These are phyloP conservation scores for Fusarium buxicola DNA, from an alignment of 2,329 filamentous ascomycete genomes.

Conservation along the genomic window DNA sequence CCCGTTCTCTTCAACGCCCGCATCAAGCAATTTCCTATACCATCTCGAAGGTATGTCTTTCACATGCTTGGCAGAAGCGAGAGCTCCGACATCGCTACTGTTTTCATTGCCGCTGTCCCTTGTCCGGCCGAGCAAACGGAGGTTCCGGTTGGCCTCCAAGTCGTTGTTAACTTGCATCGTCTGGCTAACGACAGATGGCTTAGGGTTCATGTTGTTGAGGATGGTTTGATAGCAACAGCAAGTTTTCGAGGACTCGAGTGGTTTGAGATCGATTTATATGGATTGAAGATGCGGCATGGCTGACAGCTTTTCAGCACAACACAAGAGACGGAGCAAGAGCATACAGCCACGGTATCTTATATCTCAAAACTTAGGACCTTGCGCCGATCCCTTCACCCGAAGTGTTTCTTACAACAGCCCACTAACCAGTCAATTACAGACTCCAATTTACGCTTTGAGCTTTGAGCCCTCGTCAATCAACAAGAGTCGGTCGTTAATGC, in stretches of 20 bases:
- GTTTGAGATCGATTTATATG: neutral
- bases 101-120: neutral
- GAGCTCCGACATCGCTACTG: conserved; percentile 40
- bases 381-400: neutral
- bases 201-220: neutral
- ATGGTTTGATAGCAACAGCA: neutral
- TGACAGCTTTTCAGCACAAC: neutral
- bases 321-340: neutral
- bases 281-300: neutral
- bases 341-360: neutral
- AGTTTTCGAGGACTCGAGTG: too few species aligned
- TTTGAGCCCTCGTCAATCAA: neutral
- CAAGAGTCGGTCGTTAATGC: neutral
- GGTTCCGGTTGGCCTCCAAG: conserved; percentile 21
- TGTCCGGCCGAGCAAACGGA: neutral
- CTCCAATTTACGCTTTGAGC: neutral
- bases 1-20: conserved; percentile 65
- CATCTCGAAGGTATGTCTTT: conserved; percentile 50
- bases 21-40: conserved; percentile 58
- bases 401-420: neutral
- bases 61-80: conserved; percentile 47
- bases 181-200: neutral
- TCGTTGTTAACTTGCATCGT: conserved; percentile 9
- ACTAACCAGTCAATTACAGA: conserved; percentile 1
- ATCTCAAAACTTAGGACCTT: neutral